Base-by-base conservation (phyloP, 2,329 filamentous ascomycete genomes). In the Alternaria triticimaculans region DNA sequence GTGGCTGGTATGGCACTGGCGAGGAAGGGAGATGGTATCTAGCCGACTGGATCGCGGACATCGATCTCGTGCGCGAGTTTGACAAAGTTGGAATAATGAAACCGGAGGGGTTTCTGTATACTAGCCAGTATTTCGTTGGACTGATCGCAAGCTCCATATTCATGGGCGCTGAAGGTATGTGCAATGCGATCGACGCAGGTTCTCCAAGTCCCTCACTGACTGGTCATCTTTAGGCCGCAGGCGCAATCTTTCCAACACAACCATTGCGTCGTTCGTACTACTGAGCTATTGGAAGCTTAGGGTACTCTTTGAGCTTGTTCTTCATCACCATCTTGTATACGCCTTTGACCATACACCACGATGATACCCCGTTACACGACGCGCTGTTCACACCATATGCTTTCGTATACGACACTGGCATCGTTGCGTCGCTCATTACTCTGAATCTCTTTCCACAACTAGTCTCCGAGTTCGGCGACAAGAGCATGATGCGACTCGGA, bases 261-360 rank as follows among this genome's bases (percentile, higher is more conserved):
- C 71, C 3, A 75, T 87, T 2, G 85, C 86, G 75, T 84, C 86
- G 2, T 90, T 89, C 67, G 82, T 89, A 62, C 75, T 84, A 14
- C 77, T 91, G n/a, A 85, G 85, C 15, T 57, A 80, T 88, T 6
- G 84, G 89, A 57, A 87, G 84, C 59, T 78, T 91, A 11, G 88
- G 87, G 0, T 89, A 87, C 68, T 87, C 88, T 3, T 85, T 88
- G 76, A 90, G 88, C 68, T 77, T 91, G 28, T 91, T 91, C 79
- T 89, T 87, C 71, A 72, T 89, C 10, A 84, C 86, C 8, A 79
- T 90, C 26, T 79, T 89, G 10, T 82, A 89, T 25, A 88, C 85
- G 1, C 87, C 87, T 1, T 74, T 84, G 6, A 84, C 86, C 1
- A 64, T 86, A 56, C 78, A 72, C 74, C 72, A 60, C 57, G 71